Conservation (phyloP, 2,329 filamentous ascomycete genomes). For the Neonectria coccinea region DNA sequence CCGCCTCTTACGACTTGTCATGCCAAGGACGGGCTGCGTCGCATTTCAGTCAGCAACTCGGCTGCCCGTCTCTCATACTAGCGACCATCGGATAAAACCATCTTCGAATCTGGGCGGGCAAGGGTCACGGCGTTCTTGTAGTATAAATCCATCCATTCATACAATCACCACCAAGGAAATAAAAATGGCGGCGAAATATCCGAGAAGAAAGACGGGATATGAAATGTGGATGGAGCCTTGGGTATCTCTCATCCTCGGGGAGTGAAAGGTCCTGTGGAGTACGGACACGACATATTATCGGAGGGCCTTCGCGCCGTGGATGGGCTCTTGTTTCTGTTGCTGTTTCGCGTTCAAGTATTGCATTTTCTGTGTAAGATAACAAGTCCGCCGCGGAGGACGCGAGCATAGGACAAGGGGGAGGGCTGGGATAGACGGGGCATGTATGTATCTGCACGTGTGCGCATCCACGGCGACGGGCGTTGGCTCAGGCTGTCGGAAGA, state of each 20-base stretch:
- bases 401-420: conserved; percentile 1
- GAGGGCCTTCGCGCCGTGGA: not conserved
- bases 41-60: conserved; percentile 14
- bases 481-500: conserved; percentile 1
- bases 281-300: conserved; percentile 19
- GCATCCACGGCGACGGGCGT: conserved; percentile 9
- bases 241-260: not conserved
- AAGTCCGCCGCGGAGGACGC: conserved; percentile 10
- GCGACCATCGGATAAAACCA: conserved; percentile 28
- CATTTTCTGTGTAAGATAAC: conserved; percentile 26
- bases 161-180: conserved; percentile 16
- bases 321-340: conserved; percentile 3
- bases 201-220: conserved; percentile 7
- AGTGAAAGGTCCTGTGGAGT: conserved; percentile 6
- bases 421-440: conserved; percentile 25
- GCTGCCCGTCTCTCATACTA: conserved; percentile 18
- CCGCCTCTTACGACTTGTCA: conserved; percentile 34
- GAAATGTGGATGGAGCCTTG: not conserved
- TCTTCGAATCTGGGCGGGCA: conserved; percentile 39
- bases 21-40: conserved; percentile 24
- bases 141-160: conserved; percentile 33
- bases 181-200: conserved; percentile 13
- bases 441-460: conserved; percentile 17
- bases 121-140: conserved; percentile 44
- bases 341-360: conserved; percentile 6